A percentile compares a stretch with the other conserved stretches of the same genome.
phyloP scores from a whole-genome alignment of 768 basidiomycete genomes.

The Tylopilus balloui region DNA sequence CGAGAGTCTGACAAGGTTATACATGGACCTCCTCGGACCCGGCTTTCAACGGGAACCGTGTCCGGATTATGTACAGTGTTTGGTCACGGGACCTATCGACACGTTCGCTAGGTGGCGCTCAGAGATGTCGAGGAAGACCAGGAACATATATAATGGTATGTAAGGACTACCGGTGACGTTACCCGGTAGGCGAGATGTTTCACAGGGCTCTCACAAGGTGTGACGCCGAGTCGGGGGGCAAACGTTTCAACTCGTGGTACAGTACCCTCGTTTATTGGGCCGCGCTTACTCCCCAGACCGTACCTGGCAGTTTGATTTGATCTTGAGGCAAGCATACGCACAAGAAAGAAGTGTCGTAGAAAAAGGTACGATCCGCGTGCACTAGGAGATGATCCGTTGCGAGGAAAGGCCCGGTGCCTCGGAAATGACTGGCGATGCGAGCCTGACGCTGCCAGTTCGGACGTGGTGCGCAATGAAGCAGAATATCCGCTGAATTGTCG shows the following conservation, averaged over 20 bases:
- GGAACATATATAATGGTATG: neutral
- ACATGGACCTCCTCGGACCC: neutral
- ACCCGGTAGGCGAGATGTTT: conserved; percentile 13
- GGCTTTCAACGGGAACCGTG: neutral
- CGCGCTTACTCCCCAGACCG: neutral
- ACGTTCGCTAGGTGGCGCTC: neutral
- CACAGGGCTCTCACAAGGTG: neutral
- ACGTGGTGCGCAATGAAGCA: too few relatives aligned
- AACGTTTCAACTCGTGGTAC: conserved; percentile 11
- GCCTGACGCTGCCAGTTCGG: neutral
- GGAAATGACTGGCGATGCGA: neutral
- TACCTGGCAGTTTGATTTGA: neutral
- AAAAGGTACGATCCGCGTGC: neutral
- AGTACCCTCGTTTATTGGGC: too few relatives aligned
- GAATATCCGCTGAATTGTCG: neutral
- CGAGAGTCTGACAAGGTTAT: neutral
- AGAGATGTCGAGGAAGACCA: neutral
- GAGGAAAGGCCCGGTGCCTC: too few relatives aligned
- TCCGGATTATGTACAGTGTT: neutral
- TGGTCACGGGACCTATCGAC: neutral
- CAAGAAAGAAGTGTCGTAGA: neutral
- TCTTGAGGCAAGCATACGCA: neutral
- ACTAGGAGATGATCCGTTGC: too few relatives aligned
- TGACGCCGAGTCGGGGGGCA: neutral
- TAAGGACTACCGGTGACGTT: conserved; percentile 14